Conservation (phyloP, 768 basidiomycete genomes). For the Lactarius pseudohatsudake region DNA sequence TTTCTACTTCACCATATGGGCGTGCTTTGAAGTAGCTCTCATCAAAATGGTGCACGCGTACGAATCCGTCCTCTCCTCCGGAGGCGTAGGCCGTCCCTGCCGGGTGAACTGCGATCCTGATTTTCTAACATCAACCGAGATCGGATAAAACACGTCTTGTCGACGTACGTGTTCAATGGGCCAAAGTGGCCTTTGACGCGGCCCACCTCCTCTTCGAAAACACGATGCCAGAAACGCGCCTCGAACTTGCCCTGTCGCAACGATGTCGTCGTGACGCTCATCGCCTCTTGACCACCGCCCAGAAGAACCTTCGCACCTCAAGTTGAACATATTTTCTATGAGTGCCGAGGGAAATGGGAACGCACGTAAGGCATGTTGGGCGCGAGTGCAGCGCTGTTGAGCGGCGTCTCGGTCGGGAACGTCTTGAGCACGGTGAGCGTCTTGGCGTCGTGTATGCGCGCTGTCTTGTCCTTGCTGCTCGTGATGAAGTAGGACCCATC, state of each 20-base stretch:
- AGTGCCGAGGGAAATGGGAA: conserved; percentile 5
- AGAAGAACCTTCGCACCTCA: conserved; percentile 62
- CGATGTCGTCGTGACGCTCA: conserved; percentile 95
- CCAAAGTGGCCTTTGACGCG: conserved; percentile 98
- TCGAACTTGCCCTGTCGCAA: conserved; percentile 96
- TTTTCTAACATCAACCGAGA: conserved; percentile 6
- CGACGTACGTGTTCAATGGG: conserved; percentile 88
- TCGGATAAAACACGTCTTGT: neutral
- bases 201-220: conserved; percentile 96
- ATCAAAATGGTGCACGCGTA: conserved; percentile 90
- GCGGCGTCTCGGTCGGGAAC: conserved; percentile 87
- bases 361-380: conserved; percentile 82
- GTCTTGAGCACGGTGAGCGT: conserved; percentile 91
- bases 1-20: conserved; percentile 89
- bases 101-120: conserved; percentile 90
- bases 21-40: conserved; percentile 90
- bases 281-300: conserved; percentile 97
- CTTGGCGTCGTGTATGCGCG: conserved; percentile 90
- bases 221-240: conserved; percentile 96
- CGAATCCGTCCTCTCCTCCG: conserved; percentile 95
- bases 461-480: conserved; percentile 94
- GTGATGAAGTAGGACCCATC: conserved; percentile 96
- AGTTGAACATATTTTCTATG: neutral
- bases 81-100: conserved; percentile 86
- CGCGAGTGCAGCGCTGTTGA: conserved; percentile 90